phyloP scores from a whole-genome alignment of 139 green algal genomes.

The Pleodorina starrii region DNA sequence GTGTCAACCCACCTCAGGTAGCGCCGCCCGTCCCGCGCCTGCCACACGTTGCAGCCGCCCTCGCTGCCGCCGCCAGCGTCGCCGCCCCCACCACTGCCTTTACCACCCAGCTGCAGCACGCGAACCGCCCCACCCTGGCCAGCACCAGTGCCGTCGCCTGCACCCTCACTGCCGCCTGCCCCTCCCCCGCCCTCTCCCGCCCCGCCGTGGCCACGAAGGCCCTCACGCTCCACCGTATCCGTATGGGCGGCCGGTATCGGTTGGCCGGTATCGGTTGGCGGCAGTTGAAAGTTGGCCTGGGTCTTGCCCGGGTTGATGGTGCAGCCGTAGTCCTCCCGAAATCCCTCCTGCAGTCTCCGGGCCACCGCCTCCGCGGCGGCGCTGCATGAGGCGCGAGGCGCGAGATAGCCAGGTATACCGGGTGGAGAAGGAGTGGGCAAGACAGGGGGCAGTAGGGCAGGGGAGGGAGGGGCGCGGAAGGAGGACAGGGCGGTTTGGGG shows the following conservation, averaged over 20 bases:
- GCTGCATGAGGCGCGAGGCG: neutral
- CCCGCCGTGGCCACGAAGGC: neutral
- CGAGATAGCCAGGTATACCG: too few relatives aligned
- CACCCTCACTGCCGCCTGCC: neutral
- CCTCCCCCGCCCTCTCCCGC: neutral
- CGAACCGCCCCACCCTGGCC: neutral
- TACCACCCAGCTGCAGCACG: neutral
- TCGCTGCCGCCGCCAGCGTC: neutral
- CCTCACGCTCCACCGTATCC: neutral
- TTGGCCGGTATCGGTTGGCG: neutral
- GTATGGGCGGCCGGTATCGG: neutral
- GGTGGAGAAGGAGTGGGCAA: too few relatives aligned
- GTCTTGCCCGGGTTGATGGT: conserved; percentile 92
- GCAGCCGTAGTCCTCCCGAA: conserved; percentile 75
- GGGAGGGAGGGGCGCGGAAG: too few relatives aligned
- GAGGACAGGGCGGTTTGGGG: too few relatives aligned
- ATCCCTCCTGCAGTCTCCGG: conserved; percentile 70
- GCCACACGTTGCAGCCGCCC: conserved; percentile 46
- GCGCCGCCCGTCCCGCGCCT: conserved; percentile 9
- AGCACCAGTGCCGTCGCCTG: neutral
- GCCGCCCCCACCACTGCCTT: neutral
- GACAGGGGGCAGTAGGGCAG: too few relatives aligned
- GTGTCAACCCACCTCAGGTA: conserved; percentile 54
- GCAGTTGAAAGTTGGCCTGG: conserved; percentile 75
- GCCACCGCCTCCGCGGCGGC: conserved; percentile 74